These are phyloP conservation scores for Trichosporon sp. DNA, from an alignment of 1,284 basidiomycete species.

Conservation along the genomic window DNA sequence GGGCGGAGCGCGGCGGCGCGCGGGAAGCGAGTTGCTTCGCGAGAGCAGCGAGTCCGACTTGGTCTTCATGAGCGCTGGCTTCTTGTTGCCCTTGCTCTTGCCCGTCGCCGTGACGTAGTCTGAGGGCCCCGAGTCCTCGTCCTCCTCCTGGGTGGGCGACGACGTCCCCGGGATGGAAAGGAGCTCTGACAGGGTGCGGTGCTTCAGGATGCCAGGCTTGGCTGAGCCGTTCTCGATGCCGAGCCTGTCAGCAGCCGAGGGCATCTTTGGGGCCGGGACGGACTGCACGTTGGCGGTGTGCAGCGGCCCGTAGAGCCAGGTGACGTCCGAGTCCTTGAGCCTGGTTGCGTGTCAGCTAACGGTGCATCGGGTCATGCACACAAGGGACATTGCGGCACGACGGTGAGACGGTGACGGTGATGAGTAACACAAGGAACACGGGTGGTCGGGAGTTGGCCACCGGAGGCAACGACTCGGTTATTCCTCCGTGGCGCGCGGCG, in stretches of 20 bases:
- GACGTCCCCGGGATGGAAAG: conserved; percentile 58
- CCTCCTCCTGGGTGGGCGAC: conserved; percentile 55
- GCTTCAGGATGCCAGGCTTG: conserved; percentile 88
- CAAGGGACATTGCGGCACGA: not conserved
- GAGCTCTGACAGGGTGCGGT: conserved; percentile 86
- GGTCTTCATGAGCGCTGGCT: conserved; percentile 52
- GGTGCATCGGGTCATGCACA: not conserved
- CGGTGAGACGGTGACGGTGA: conserved; percentile 1
- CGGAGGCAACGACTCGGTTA: conserved; percentile 4
- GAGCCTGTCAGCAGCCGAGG: conserved; percentile 55
- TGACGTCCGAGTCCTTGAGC: conserved; percentile 98
- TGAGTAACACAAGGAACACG: conserved; percentile 10
- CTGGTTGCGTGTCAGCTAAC: conserved; percentile 53
- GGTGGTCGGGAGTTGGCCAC: not conserved
- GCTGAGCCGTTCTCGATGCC: conserved; percentile 50
- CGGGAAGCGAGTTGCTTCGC: conserved; percentile 16
- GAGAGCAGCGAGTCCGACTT: conserved; percentile 76
- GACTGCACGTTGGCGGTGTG: conserved; percentile 76
- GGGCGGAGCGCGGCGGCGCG: conserved; percentile 50
- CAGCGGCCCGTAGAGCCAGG: conserved; percentile 96
- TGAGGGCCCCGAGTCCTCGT: not conserved
- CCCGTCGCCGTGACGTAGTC: not conserved
- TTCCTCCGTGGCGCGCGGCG: not conserved
- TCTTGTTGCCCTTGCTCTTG: conserved; percentile 1
- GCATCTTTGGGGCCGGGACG: conserved; percentile 55